These are phyloP conservation scores for Penicillium coprophilum DNA, from an alignment of 495 filamentous ascomycete genomes.

Conservation along the genomic window DNA sequence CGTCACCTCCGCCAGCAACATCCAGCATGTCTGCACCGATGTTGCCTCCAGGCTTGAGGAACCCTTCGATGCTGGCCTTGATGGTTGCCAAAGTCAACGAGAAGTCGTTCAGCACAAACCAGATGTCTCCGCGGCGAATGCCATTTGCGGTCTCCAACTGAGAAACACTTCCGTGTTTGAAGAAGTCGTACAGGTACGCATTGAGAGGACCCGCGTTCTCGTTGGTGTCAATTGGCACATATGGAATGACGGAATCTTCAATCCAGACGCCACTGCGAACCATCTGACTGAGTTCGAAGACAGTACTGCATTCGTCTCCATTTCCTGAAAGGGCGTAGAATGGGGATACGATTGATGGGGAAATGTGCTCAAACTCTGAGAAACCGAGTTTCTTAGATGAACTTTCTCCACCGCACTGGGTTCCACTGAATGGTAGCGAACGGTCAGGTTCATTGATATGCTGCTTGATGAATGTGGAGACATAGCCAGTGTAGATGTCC, in stretches of 20 bases:
- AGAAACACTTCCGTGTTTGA: conserved; percentile 53
- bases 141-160: conserved; percentile 58
- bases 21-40: conserved; percentile 21
- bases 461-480: conserved; percentile 64
- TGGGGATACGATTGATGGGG: conserved; percentile 54
- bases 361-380: conserved; percentile 4
- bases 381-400: not conserved
- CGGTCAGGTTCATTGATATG: conserved; percentile 53
- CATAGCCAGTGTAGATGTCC: conserved; percentile 63
- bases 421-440: conserved; percentile 57
- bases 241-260: conserved; percentile 68
- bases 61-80: conserved; percentile 52
- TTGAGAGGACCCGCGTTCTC: conserved; percentile 53
- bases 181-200: conserved; percentile 71
- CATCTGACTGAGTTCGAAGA: conserved; percentile 62
- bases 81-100: conserved; percentile 68
- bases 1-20: conserved; percentile 20
- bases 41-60: conserved; percentile 16
- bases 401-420: conserved; percentile 3
- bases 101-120: conserved; percentile 69
- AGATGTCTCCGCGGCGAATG: conserved; percentile 62
- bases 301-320: conserved; percentile 57
- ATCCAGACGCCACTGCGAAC: conserved; percentile 66
- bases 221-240: conserved; percentile 56
- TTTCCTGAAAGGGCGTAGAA: conserved; percentile 73